Evolutionary conservation across 768 basidiomycete species (phyloP).

Genomic region (Leccinum broughii): DNA sequence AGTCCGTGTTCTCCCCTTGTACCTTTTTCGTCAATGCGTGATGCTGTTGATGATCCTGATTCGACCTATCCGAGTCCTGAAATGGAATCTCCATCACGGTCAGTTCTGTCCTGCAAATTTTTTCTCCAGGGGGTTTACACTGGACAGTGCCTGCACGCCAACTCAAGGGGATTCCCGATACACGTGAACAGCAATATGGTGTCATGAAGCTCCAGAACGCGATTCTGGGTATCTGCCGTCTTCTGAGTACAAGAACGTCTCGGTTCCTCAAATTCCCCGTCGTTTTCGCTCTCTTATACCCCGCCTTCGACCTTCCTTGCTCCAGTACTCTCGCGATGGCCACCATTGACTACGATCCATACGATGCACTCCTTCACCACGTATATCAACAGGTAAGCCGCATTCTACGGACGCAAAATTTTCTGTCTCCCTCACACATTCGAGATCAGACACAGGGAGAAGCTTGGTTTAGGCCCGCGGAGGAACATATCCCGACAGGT

Average conservation of each 20-base stretch:
- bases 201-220: background rate
- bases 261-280: background rate
- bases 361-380: slow-evolving; percentile 77
- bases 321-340: slow-evolving; percentile 7
- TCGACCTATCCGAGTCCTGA: slow-evolving; percentile 3
- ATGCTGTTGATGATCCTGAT: background rate
- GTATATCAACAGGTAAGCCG: slow-evolving; percentile 69
- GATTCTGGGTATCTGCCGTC: background rate
- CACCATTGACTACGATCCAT: slow-evolving; percentile 75
- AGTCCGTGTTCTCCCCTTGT: slow-evolving; percentile 2
- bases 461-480: slow-evolving; percentile 83
- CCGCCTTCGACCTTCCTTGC: background rate
- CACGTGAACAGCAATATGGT: background rate
- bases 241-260: background rate
- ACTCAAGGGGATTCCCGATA: slow-evolving; percentile 6
- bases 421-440: slow-evolving; percentile 4
- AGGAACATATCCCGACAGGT: slow-evolving; percentile 73
- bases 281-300: slow-evolving; percentile 17
- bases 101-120: background rate
- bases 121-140: background rate
- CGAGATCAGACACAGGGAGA: slow-evolving; percentile 70
- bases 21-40: slow-evolving; percentile 13
- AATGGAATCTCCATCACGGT: slow-evolving; percentile 11
- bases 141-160: slow-evolving; percentile 2
- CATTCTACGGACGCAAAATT: background rate